Conservation (phyloP, 2,329 filamentous ascomycete species). For the Colletotrichum tanaceti region DNA sequence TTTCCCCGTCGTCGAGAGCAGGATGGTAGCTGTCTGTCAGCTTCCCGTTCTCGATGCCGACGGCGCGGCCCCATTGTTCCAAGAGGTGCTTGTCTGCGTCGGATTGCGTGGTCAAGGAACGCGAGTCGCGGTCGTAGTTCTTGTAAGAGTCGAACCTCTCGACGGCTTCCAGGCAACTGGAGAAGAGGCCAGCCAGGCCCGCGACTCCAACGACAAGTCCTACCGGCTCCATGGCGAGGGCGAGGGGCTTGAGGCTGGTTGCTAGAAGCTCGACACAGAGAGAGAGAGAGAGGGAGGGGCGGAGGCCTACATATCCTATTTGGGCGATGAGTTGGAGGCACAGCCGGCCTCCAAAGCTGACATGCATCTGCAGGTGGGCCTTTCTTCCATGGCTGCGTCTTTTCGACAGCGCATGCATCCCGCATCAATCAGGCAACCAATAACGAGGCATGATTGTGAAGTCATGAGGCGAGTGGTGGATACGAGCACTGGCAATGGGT, state of each 20-base stretch:
- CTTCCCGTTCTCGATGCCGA: slow-evolving; percentile 39
- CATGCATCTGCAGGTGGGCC: too few species aligned
- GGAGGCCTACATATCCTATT: too few species aligned
- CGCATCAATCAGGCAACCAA: too few species aligned
- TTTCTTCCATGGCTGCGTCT: too few species aligned
- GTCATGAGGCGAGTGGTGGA: too few species aligned
- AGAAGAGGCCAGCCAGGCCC: slow-evolving; percentile 43
- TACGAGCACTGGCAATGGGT: too few species aligned
- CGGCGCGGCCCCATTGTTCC: slow-evolving; percentile 42
- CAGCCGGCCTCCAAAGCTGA: too few species aligned
- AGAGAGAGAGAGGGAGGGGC: too few species aligned
- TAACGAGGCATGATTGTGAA: too few species aligned
- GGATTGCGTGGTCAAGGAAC: slow-evolving; percentile 36
- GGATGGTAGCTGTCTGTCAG: slow-evolving; percentile 26
- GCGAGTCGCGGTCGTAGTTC: slow-evolving; percentile 35
- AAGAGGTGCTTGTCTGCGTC: slow-evolving; percentile 38
- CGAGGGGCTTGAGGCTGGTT: too few species aligned
- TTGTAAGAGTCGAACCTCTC: slow-evolving; percentile 40
- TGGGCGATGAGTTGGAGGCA: too few species aligned
- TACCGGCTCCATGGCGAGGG: slow-evolving; percentile 40
- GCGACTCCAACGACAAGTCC: slow-evolving; percentile 41
- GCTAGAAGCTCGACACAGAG: background rate
- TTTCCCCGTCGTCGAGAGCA: slow-evolving; percentile 33
- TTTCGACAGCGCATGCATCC: too few species aligned
- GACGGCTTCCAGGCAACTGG: slow-evolving; percentile 42